Evolutionary conservation across 163 green algal species (phyloP), one percentile per base, ranked within the genome.

Genomic region (Botryococcus braunii): DNA sequence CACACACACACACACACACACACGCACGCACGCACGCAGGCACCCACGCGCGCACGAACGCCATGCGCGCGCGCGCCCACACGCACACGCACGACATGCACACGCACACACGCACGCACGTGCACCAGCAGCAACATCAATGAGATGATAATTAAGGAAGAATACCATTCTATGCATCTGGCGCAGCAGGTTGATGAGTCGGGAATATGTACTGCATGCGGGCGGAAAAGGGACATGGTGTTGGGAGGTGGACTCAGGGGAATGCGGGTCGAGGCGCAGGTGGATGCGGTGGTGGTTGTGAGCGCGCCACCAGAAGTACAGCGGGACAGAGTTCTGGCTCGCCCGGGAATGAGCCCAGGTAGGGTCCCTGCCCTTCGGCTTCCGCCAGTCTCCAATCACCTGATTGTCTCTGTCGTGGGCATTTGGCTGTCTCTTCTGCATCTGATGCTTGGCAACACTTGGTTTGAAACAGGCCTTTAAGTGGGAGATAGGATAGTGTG

Each of bases 241-340:
- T 27, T 8, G 34, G 21, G 21, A 25, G 21, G 52, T 13, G 21
- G 21, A 8, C n/a, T 23, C 8, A 23, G 17, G n/a, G 31, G 52
- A 27, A 62, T 62, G 21, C 21, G 17, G 21, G 52, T 11, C 8
- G 11, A 25, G 21, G 27, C 13, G 0, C 47, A 73, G 32, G 74
- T 84, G 3, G 86, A 95, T 66, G 79, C 75, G 0, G 82, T 96
- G 48, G 76, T 70, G 3, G 86, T 96, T 4, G 89, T 96, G 2
- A 85, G 62, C 35, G 79, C 84, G 25, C 66, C 75, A 0, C 52
- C 70, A 36, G 74, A 82, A 35, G n/a, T 79, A 69, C 89, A 96
- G 78, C 73, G 77, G 9, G 34, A 65, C 47, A 73, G 89, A 4
- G 89, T 92, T 52, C 74, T 96, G 64, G 79, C 78, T 34, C 73